Conservation (phyloP, 1,284 basidiomycete species). For the Rhodotorula sp. region DNA sequence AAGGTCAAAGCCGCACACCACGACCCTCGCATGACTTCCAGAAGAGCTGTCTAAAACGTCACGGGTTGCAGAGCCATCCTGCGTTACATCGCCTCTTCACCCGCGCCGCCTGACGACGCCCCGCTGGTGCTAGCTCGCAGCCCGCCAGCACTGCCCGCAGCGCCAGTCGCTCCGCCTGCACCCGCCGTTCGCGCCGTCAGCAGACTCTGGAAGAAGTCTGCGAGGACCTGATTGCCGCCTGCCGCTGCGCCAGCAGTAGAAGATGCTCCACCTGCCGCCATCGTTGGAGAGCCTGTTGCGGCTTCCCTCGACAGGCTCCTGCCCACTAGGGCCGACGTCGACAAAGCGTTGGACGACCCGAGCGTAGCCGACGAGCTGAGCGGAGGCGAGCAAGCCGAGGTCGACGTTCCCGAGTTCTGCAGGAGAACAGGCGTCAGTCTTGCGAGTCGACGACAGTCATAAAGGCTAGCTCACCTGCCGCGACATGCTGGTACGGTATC, state of each 20-base stretch:
- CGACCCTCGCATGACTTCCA: too few species aligned
- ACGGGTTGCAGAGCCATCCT: too few species aligned
- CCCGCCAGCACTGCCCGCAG: not conserved
- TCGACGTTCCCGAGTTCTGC: constrained; percentile 10
- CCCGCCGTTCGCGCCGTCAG: constrained; percentile 49
- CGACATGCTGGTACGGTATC: constrained; percentile 10
- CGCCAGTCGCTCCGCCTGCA: not conserved
- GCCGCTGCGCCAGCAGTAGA: constrained; percentile 41
- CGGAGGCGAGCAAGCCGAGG: constrained; percentile 14
- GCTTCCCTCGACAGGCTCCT: not conserved
- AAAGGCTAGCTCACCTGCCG: constrained; percentile 12
- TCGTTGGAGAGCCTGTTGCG: not conserved
- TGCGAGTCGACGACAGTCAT: not conserved
- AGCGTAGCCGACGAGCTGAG: constrained; percentile 6
- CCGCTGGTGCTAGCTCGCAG: not conserved
- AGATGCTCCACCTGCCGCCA: constrained; percentile 26
- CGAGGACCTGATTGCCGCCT: constrained; percentile 66
- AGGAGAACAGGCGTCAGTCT: not conserved
- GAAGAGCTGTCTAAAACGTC: too few species aligned
- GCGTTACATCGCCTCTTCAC: not conserved
- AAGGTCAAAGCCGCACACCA: too few species aligned
- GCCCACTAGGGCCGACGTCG: not conserved
- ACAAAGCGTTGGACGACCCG: not conserved
- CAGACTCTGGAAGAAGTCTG: constrained; percentile 81
- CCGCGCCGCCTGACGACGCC: not conserved